Percentiles rank a stretch among this genome's conserved stretches.
Conservation (phyloP, 495 filamentous ascomycete species). For the Cenococcum geophilum region DNA sequence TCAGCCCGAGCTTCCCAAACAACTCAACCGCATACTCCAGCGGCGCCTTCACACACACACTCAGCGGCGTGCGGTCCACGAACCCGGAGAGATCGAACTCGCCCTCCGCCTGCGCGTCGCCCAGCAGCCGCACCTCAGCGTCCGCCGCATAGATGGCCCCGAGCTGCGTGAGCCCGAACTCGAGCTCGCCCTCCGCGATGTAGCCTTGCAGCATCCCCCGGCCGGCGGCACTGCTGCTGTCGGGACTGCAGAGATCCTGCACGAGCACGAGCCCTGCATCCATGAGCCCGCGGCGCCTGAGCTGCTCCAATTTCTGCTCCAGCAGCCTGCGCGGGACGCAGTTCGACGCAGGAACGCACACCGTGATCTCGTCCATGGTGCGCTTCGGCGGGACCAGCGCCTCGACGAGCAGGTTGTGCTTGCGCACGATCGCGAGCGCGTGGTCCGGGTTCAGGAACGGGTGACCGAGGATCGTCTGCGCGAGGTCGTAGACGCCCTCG, state of each 20-base stretch:
- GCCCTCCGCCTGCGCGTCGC: slow-evolving; percentile 19
- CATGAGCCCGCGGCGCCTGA: slow-evolving; percentile 48
- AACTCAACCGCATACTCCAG: slow-evolving; percentile 54
- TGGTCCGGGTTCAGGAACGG: slow-evolving; percentile 52
- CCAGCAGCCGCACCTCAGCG: slow-evolving; percentile 41
- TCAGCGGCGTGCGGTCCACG: slow-evolving; percentile 50
- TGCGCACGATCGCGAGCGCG: slow-evolving; percentile 40
- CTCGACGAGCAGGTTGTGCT: slow-evolving; percentile 39
- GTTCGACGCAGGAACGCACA: slow-evolving; percentile 43
- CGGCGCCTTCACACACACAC: slow-evolving; percentile 47
- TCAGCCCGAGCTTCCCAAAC: slow-evolving; percentile 51
- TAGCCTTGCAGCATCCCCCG: slow-evolving; percentile 49
- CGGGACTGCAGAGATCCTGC: slow-evolving; percentile 38
- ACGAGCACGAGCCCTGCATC: slow-evolving; percentile 53
- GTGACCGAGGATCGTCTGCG: slow-evolving; percentile 51
- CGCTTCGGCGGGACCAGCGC: slow-evolving; percentile 47
- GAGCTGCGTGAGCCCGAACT: slow-evolving; percentile 44
- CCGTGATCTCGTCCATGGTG: slow-evolving; percentile 53
- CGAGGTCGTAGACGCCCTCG: slow-evolving; percentile 52
- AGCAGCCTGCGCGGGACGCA: slow-evolving; percentile 43
- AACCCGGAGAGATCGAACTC: slow-evolving; percentile 45
- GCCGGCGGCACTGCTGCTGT: slow-evolving; percentile 7
- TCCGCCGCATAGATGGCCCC: slow-evolving; percentile 35
- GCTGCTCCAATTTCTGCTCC: slow-evolving; percentile 42
- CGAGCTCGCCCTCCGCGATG: slow-evolving; percentile 50